These are phyloP conservation scores for Candolleomyces eurysporus DNA, from an alignment of 768 basidiomycete species.

Conservation along the genomic window DNA sequence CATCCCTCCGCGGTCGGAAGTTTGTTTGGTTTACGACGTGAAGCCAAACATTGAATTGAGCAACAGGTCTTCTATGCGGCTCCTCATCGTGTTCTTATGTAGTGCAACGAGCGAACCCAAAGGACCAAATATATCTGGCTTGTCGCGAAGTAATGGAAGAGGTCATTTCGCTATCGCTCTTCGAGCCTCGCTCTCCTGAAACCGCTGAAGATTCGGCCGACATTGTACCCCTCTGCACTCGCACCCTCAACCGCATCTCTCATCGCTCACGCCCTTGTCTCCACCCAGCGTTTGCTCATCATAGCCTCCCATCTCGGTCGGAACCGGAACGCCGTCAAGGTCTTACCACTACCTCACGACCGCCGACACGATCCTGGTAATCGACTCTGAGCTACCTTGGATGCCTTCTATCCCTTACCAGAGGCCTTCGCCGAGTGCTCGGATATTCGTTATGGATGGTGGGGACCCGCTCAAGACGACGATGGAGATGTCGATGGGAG, in stretches of 20 bases:
- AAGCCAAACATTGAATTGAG: too few species aligned
- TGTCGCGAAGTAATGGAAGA: slow-evolving; percentile 70
- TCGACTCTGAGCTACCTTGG: slow-evolving; percentile 70
- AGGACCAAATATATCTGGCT: slow-evolving; percentile 73
- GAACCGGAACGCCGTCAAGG: slow-evolving; percentile 42
- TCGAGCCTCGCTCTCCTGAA: slow-evolving; percentile 22
- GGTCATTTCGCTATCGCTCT: slow-evolving; percentile 39
- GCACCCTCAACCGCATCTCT: slow-evolving; percentile 33
- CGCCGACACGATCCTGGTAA: slow-evolving; percentile 63
- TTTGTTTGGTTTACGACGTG: slow-evolving; percentile 15
- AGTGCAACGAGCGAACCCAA: slow-evolving; percentile 71
- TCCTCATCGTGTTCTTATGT: not conserved
- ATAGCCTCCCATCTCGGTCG: slow-evolving; percentile 64
- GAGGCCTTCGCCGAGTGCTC: slow-evolving; percentile 39
- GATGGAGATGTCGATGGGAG: slow-evolving; percentile 33
- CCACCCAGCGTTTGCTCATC: slow-evolving; percentile 56
- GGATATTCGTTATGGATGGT: slow-evolving; percentile 59
- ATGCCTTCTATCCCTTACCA: slow-evolving; percentile 42
- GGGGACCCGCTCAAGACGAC: slow-evolving; percentile 55
- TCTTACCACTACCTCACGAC: slow-evolving; percentile 36
- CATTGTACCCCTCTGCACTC: slow-evolving; percentile 49
- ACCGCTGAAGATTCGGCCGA: slow-evolving; percentile 32
- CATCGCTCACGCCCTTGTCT: slow-evolving; percentile 49
- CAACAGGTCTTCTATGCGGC: too few species aligned
- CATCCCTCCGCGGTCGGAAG: too few species aligned